Evolutionary conservation across 108 stramenopile species (phyloP).

Genomic region (Pseudonitzschia pungens): DNA sequence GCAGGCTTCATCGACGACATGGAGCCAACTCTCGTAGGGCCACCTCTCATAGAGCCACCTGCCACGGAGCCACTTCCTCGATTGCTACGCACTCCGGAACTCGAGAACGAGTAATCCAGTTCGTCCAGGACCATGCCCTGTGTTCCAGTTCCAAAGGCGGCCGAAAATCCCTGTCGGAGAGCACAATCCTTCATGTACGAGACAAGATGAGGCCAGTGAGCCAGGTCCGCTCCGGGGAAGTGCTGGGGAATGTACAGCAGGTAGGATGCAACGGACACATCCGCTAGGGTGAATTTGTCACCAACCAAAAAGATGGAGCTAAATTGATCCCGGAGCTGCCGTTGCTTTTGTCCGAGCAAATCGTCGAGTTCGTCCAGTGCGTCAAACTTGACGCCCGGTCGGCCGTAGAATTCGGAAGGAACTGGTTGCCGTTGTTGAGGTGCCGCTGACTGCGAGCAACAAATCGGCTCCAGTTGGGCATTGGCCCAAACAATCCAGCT

Average conservation of each 20-base stretch:
- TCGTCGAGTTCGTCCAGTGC: slow-evolving; percentile 51
- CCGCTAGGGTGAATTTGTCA: slow-evolving; percentile 64
- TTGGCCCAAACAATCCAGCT: slow-evolving; percentile 85
- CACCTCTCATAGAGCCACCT: neutral
- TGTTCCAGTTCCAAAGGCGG: slow-evolving; percentile 57
- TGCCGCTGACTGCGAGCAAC: slow-evolving; percentile 52
- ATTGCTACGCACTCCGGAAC: neutral
- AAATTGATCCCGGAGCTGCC: neutral
- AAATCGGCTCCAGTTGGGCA: slow-evolving; percentile 81
- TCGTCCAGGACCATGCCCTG: neutral
- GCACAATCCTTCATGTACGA: slow-evolving; percentile 80
- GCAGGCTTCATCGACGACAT: neutral
- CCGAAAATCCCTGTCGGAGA: slow-evolving; percentile 51
- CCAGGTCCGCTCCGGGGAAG: slow-evolving; percentile 59
- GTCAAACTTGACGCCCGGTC: slow-evolving; percentile 57
- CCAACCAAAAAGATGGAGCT: slow-evolving; percentile 46
- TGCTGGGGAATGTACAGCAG: slow-evolving; percentile 80
- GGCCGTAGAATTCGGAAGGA: slow-evolving; percentile 58
- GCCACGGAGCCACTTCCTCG: neutral
- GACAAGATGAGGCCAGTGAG: slow-evolving; percentile 65
- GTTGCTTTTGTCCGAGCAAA: neutral
- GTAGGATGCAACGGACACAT: slow-evolving; percentile 77
- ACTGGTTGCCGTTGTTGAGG: neutral
- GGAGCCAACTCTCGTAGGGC: neutral
- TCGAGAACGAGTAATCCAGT: neutral